A percentile compares a stretch with the other conserved stretches of the same genome.
phyloP scores from a whole-genome alignment of 495 filamentous ascomycete species.

The Lichina pygmaea region DNA sequence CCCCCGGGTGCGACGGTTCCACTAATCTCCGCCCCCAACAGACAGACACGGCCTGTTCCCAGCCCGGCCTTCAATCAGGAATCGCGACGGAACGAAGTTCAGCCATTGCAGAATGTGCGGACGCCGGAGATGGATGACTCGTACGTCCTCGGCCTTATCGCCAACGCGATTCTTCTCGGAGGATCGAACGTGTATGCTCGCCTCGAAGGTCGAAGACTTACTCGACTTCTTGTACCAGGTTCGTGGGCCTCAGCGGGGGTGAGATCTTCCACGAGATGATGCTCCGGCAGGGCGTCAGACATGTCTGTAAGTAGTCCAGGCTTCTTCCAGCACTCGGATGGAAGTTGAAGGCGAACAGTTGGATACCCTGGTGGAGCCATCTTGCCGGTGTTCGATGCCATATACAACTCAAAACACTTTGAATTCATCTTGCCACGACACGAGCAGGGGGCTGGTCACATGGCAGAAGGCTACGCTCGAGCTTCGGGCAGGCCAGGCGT shows the following conservation, averaged over 20 bases:
- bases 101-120: slow-evolving; percentile 35
- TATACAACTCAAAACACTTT: slow-evolving; percentile 58
- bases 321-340: slow-evolving; percentile 3
- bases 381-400: slow-evolving; percentile 63
- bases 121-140: slow-evolving; percentile 47
- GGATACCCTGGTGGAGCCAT: slow-evolving; percentile 44
- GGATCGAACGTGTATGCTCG: slow-evolving; percentile 2
- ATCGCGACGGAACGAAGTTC: slow-evolving; percentile 30
- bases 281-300: slow-evolving; percentile 71
- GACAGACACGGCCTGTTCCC: slow-evolving; percentile 24
- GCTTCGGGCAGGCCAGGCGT: slow-evolving; percentile 51
- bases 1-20: neutral
- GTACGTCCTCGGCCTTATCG: slow-evolving; percentile 11
- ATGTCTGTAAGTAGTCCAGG: slow-evolving; percentile 41
- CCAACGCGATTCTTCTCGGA: neutral
- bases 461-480: slow-evolving; percentile 57
- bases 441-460: slow-evolving; percentile 60
- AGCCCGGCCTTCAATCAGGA: slow-evolving; percentile 48
- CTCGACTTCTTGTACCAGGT: slow-evolving; percentile 19
- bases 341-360: slow-evolving; percentile 9
- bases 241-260: slow-evolving; percentile 85
- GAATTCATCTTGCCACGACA: slow-evolving; percentile 55
- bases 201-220: neutral
- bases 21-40: neutral
- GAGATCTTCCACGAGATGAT: slow-evolving; percentile 99